phyloP scores from a whole-genome alignment of 148 eudicot species.

The Arctostaphylos glauca region DNA sequence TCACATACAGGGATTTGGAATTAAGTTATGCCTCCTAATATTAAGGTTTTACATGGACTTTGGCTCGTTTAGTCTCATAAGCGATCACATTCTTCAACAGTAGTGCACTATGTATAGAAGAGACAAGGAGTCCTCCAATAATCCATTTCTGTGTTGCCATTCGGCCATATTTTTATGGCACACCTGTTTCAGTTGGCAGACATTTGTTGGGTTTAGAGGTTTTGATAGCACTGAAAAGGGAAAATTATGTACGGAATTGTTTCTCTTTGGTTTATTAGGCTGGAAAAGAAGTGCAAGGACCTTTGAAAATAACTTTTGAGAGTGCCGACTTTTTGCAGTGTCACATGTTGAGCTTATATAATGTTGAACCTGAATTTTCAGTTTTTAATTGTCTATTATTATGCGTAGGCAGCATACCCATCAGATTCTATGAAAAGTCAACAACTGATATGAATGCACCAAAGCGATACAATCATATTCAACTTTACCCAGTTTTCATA shows the following conservation, averaged over 20 bases:
- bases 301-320: background rate
- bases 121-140: background rate
- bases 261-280: background rate
- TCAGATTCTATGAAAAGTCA: background rate
- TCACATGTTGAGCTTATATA: background rate
- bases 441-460: background rate
- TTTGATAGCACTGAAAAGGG: background rate
- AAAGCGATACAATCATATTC: background rate
- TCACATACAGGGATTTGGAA: background rate
- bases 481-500: background rate
- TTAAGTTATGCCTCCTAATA: background rate
- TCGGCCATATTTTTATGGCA: background rate
- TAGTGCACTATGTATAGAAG: background rate
- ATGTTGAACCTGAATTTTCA: background rate
- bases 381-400: background rate
- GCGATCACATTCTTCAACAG: background rate
- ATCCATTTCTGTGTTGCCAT: background rate
- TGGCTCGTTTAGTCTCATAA: background rate
- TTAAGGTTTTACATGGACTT: background rate
- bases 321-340: background rate
- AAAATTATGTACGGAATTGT: background rate
- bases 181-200: background rate
- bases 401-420: background rate
- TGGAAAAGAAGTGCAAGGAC: background rate
- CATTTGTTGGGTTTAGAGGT: background rate